Evolutionary conservation across 148 eudicot genomes (phyloP), one percentile per base, ranked within the genome.

Genomic region (Rhododendron molle): DNA sequence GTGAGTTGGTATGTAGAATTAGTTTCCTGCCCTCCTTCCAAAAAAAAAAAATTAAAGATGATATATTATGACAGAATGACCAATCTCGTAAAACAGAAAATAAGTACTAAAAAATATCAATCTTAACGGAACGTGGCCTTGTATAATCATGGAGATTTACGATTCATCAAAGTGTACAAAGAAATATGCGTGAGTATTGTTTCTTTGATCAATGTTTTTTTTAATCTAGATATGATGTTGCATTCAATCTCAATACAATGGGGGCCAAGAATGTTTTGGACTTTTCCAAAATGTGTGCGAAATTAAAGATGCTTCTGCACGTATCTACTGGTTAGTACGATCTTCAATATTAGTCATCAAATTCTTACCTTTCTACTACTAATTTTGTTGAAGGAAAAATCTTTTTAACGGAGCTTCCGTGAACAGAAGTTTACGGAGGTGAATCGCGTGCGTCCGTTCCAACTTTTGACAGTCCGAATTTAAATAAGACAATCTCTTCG

Each of bases 321-420:
- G 93, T 92, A 44, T 94, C 96, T 5, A 93, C 96, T 7, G 96
- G 96, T 93, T 74, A 85, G 91, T 89, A 78, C 32, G 32, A 46
- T 58, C 40, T 44, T 34, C 38, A 34, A 30, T 73, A 7, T 67
- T 56, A 5, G 32, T 26, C 14, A n/a, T 67, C 34, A 62, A 0
- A 62, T 3, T 62, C 47, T 44, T 62, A 21, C 21, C 4, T 62
- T 62, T 20, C 2, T 62, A 23, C 10, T 62, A 62, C 4, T n/a
- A 20, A 13, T 16, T 62, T 15, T 15, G 20, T 52, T 15, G 0
- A 4, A 52, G 12, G 5, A 14, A 7, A 44, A 44, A 7, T 8
- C 47, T 44, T 44, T 44, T 44, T 44, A 5, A 38, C 0, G 40
- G 40, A 38, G 6, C 40, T 38, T 38, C 40, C 40, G 40, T 38